These are phyloP conservation scores for Quercus phellos DNA, from an alignment of 331 rosid genomes.

Conservation along the genomic window DNA sequence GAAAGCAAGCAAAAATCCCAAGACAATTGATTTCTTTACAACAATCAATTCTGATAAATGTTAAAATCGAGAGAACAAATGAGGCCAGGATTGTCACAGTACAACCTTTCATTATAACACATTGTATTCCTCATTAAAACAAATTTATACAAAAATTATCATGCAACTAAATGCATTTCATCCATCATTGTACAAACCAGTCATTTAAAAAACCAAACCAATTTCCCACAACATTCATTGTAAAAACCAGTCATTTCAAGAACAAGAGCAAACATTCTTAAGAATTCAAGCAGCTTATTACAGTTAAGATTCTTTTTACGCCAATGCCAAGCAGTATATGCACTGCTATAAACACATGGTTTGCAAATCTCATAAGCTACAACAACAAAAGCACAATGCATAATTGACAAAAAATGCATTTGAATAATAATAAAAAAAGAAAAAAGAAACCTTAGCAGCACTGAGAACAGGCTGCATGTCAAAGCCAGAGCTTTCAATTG, in stretches of 20 bases:
- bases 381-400: background rate
- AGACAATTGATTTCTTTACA: background rate
- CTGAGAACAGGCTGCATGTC: slow-evolving; percentile 54
- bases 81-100: background rate
- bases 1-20: background rate
- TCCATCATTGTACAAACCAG: background rate
- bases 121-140: background rate
- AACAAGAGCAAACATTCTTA: background rate
- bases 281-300: background rate
- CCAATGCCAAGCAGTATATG: background rate
- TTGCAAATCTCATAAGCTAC: background rate
- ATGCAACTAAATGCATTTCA: background rate
- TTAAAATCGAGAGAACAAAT: background rate
- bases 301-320: background rate
- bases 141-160: background rate
- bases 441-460: slow-evolving; percentile 67
- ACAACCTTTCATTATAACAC: background rate
- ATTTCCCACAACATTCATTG: background rate
- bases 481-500: slow-evolving; percentile 65
- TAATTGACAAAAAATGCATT: background rate
- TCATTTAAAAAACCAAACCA: background rate
- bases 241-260: background rate
- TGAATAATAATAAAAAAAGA: background rate
- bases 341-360: background rate
- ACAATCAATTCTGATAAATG: background rate